Evolutionary conservation across 108 stramenopile genomes (phyloP), one percentile per base, ranked within the genome.

Genomic region (Fragilaria crotonensis): DNA sequence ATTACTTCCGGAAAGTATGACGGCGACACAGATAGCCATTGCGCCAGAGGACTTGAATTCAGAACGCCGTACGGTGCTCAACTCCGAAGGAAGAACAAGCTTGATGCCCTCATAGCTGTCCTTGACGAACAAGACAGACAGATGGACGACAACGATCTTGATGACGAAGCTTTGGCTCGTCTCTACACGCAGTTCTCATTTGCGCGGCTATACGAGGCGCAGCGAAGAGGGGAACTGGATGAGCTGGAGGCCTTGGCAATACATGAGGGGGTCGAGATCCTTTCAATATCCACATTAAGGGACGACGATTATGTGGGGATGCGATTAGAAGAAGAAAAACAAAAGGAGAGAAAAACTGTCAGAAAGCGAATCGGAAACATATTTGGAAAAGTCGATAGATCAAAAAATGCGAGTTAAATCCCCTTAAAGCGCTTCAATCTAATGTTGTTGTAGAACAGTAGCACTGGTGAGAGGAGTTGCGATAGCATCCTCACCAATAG

Each of bases 81-180:
- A 41, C 7, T 41, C 7, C 7, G 36, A 14, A 41, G 14, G 36
- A 41, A 41, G 11, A 7, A 41, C 14, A 41, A 41, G 36, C 36
- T 41, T 41, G 36, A 41, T 7, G 14, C 36, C 14, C 36, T 41
- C 7, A 14, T 41, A 11, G 36, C 36, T 7, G 36, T 41, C 14
- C 36, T 41, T 14, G 36, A 41, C 14, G 36, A 41, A 41, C 36
- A 41, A 41, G 36, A 51, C 0, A 23, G 50, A 26, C 67, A 68
- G 54, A 56, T 54, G 59, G 30, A 48, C 9, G 60, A 61, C 4
- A 49, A 60, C 31, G 14, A 26, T 4, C 52, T 33, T 5, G 60
- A 68, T 49, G 67, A 61, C 9, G 53, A 62, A 44, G 60, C 47
- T 18, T 52, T 68, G 21, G 30, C 54, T 26, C 23, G 44, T 9